Percentiles rank a stretch among this genome's conserved stretches.
Conservation (phyloP, 2,329 filamentous ascomycete genomes). For the Fusarium fracticaudum region DNA sequence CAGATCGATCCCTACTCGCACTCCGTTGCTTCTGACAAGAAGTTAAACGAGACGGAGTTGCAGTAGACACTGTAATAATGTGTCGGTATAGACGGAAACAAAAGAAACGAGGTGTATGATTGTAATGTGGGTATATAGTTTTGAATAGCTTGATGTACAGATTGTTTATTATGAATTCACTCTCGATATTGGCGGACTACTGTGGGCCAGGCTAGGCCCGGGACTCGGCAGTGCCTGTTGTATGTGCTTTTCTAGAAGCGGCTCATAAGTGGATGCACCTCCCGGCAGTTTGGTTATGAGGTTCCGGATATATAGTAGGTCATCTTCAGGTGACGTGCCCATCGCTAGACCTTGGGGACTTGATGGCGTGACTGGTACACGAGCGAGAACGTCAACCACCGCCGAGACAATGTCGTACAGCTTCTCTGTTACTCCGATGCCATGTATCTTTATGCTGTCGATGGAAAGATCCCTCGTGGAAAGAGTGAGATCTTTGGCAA, state of each 20-base stretch:
- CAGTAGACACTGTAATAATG: background rate
- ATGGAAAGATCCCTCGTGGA: constrained; percentile 52
- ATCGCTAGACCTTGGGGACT: constrained; percentile 39
- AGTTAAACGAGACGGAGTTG: constrained; percentile 17
- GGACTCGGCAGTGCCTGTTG: constrained; percentile 47
- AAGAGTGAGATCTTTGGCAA: constrained; percentile 52
- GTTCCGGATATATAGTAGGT: constrained; percentile 50
- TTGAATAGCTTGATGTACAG: background rate
- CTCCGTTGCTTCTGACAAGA: constrained; percentile 2
- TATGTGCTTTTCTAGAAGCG: constrained; percentile 53
- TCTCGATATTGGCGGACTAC: background rate
- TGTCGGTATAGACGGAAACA: no score
- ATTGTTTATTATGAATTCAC: background rate
- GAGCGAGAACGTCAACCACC: constrained; percentile 56
- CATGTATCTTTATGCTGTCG: constrained; percentile 54
- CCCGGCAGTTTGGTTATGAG: constrained; percentile 53
- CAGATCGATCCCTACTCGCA: constrained; percentile 50
- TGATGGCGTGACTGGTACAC: constrained; percentile 49
- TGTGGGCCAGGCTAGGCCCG: constrained; percentile 4
- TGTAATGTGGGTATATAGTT: background rate
- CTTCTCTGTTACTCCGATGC: constrained; percentile 58
- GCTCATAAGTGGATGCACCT: constrained; percentile 50
- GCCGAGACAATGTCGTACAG: constrained; percentile 57
- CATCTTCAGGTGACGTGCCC: constrained; percentile 48
- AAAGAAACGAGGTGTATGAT: background rate